Percentiles rank a stretch among this genome's conserved stretches.
These are phyloP conservation scores for Solanum virginianum DNA, from an alignment of 257 asterid species.

Conservation along the genomic window DNA sequence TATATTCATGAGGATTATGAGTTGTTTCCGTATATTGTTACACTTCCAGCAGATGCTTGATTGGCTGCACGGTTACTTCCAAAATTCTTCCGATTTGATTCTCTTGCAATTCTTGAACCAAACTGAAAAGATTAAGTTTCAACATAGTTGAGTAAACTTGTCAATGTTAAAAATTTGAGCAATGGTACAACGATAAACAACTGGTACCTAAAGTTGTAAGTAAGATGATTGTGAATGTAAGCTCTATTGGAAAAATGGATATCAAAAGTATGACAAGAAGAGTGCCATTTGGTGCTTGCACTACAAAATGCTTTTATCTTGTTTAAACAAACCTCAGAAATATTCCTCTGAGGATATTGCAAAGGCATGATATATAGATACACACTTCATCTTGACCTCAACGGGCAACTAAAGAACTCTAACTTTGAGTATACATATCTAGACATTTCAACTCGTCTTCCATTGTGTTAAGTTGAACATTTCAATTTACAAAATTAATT, in stretches of 20 bases:
- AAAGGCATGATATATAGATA: too few relatives aligned
- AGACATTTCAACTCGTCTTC: too few relatives aligned
- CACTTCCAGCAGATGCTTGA: conserved; percentile 94
- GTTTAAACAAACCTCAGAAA: neutral
- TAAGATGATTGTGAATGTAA: neutral
- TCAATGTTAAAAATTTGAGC: neutral
- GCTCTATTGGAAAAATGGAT: neutral
- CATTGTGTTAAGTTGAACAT: too few relatives aligned
- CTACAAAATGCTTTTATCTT: neutral
- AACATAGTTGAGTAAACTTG: neutral
- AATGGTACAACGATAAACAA: neutral
- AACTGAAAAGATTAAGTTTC: conserved; percentile 30
- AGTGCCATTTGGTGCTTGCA: neutral
- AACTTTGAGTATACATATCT: too few relatives aligned
- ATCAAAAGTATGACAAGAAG: neutral
- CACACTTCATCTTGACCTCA: too few relatives aligned
- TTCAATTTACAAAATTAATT: too few relatives aligned
- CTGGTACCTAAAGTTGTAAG: neutral
- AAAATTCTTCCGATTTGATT: conserved; percentile 72
- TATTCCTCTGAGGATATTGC: neutral
- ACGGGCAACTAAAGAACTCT: too few relatives aligned
- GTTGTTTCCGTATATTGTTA: conserved; percentile 22
- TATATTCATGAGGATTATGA: neutral
- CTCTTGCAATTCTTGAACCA: conserved; percentile 90
- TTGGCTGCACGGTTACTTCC: conserved; percentile 98